These are phyloP conservation scores for Colletotrichum liriopes DNA, from an alignment of 2,329 filamentous ascomycete genomes.

Conservation along the genomic window DNA sequence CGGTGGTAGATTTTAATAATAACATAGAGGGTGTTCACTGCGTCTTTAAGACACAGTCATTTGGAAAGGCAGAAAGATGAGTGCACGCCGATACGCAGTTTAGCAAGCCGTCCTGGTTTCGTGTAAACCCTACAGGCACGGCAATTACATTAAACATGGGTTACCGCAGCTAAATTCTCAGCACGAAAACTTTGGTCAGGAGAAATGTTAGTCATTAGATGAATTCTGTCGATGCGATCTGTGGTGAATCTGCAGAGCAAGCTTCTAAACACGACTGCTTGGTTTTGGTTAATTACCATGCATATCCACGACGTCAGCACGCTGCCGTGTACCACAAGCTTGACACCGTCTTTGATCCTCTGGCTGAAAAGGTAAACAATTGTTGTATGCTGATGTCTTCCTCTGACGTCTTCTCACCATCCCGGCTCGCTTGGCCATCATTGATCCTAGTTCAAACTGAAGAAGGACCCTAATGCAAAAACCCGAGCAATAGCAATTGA, in stretches of 20 bases:
- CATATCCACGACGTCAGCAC: background rate
- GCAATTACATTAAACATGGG: background rate
- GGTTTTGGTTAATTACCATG: background rate
- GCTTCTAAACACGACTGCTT: background rate
- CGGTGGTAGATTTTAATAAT: background rate
- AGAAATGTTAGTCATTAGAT: background rate
- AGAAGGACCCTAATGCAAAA: background rate
- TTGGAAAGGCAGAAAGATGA: background rate
- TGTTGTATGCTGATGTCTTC: no score
- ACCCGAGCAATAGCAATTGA: background rate
- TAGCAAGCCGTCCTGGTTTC: background rate
- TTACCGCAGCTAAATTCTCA: background rate
- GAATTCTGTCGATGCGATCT: background rate
- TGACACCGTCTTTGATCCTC: no score
- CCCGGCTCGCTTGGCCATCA: background rate
- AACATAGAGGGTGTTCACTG: background rate
- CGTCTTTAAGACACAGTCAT: background rate
- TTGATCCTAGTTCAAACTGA: background rate
- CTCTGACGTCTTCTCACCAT: no score
- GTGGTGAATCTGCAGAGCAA: background rate
- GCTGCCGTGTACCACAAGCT: no score
- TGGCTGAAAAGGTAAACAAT: no score
- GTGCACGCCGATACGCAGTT: background rate
- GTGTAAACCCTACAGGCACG: background rate
- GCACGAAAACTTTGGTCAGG: background rate